Base-by-base conservation (phyloP, 352 stramenopile genomes). In the Phytopythium mirpurense region DNA sequence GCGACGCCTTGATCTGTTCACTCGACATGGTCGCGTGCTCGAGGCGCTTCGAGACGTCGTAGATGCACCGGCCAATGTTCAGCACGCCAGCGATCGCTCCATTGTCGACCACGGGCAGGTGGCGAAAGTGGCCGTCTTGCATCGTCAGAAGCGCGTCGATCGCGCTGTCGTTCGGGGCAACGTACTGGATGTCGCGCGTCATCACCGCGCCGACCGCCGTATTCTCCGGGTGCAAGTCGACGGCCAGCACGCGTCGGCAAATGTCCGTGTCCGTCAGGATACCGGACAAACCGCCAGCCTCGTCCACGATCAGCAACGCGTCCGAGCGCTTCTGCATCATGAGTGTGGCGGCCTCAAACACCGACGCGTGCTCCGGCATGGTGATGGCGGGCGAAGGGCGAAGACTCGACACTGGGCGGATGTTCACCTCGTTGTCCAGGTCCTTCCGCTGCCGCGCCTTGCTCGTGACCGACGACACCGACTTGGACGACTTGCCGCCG, bases 21-120 rank as follows among this genome's bases (percentile, higher is more conserved):
- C 78, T 93, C 1, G 86, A 93, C 48, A 87, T 65, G 31, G 74
- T 91, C 7, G 82, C 86, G 47, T 93, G 88, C 60, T 99, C 96
- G 4, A 99, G 78, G 8, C 97, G 97, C 62, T 90, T 92, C 3
- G 98, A 98, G 0, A 98, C 96, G 61, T 99, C 96, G 72, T 99
- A 98, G 49, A 99, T 84, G 57, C 97, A 99, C 58, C 98, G 98
- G 16, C 95, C 96, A 73, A 99, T 99, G 73, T 99, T 98, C 29
- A 99, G 68, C 29, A 99, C 72, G 49, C 97, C 97, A 18, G 95
- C 91, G 32, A 99, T 96, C 21, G 64, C 68, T 19, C 82, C 82
- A 26, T 66, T 72, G 8, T 91, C 83, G 0, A 98, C 88, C 18
- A 99, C 97, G 5, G 97, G 97, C 43, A 99, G 65, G 60, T 99